A percentile compares a stretch with the other conserved stretches of the same genome.
Conservation (phyloP, 116 monocot species). For the Trichopus zeylanicus region DNA sequence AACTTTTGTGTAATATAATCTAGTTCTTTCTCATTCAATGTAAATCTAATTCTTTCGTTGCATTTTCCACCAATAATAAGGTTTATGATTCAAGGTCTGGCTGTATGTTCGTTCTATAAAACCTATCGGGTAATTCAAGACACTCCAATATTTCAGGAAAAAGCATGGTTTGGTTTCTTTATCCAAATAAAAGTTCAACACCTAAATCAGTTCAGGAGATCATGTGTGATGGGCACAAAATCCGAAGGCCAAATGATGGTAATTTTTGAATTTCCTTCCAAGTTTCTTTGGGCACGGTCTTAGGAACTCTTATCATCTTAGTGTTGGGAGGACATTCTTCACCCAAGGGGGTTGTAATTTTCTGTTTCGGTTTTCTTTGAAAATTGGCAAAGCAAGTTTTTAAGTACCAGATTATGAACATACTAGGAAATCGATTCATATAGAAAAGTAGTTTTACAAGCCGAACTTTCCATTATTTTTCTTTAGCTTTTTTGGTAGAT, state of each 20-base stretch:
- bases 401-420: too few species aligned
- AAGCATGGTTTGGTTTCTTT: constrained; percentile 61
- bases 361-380: too few species aligned
- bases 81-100: neutral
- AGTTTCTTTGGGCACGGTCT: constrained; percentile 4
- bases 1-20: too few species aligned
- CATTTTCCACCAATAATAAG: neutral
- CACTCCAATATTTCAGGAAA: constrained; percentile 38
- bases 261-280: constrained; percentile 13
- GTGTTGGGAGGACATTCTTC: neutral
- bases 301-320: neutral
- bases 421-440: too few species aligned
- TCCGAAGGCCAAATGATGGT: constrained; percentile 19
- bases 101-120: neutral
- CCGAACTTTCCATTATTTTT: too few species aligned
- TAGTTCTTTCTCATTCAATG: too few species aligned
- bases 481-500: too few species aligned
- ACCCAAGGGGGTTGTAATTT: too few species aligned
- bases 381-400: too few species aligned
- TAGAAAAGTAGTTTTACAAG: too few species aligned
- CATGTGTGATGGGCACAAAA: constrained; percentile 9
- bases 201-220: constrained; percentile 55
- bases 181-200: constrained; percentile 64
- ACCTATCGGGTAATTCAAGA: neutral
- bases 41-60: too few species aligned